Base-by-base conservation (phyloP, 148 eudicot genomes). In the Amaranthus cruentus region DNA sequence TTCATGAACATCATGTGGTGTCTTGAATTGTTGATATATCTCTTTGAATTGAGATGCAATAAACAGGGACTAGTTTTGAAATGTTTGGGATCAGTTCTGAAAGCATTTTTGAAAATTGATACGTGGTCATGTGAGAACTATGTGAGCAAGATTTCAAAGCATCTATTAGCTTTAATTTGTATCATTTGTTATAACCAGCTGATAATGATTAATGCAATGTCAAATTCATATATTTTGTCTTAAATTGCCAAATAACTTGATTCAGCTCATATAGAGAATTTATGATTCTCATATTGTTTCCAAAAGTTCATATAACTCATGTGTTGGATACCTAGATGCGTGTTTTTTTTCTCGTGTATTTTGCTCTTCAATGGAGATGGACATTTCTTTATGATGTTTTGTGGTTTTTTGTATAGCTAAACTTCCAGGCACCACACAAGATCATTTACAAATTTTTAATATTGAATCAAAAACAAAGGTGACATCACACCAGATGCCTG, bases 401-500 rank as follows among this genome's bases (percentile, higher is more conserved):
- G 44, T 44, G 63, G 55, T 75, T 66, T 74, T 73, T 58, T 28
- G 18, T 86, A 85, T 81, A 95, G 99, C 99, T 81, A 91, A 86
- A 95, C 87, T 95, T 68, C 88, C 91, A 9, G 99, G 99, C 59
- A 95, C 97, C 38, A 90, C 97, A 73, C 99, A 95, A 82, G 99
- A 95, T 80, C 97, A 92, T 82, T 83, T 95, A 61, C 99, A 95
- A 77, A 91, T 95, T 74, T 95, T 95, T 77, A 95, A 95, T 77
- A 95, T 95, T 76, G 97, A 95, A 82, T 77, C 89, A 68, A 95
- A 95, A 80, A 91, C 93, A 13, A 95, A 95, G 78, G 81, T 95
- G 79, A 95, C 91, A 81, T 91, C 99, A 9, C 86, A 95, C 79
- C 99, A 92, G 84, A 95, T 95, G 99, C 97, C 97, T 74, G 99